These are phyloP conservation scores for Monilinia polystroma DNA, from an alignment of 2,329 filamentous ascomycete species.

Conservation along the genomic window DNA sequence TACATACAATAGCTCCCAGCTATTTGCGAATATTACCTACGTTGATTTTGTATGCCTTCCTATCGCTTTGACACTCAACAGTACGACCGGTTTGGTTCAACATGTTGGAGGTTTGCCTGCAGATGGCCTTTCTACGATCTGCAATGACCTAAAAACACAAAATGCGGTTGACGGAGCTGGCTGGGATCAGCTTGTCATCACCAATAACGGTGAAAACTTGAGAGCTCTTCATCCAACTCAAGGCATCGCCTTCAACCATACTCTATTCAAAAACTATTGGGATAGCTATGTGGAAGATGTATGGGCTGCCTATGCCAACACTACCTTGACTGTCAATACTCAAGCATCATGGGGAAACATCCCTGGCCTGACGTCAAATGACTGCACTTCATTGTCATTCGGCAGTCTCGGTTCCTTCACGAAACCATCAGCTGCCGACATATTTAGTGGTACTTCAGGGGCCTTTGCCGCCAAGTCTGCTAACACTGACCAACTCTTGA, in stretches of 20 bases:
- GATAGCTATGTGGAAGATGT: conserved; percentile 47
- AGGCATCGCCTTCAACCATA: conserved; percentile 42
- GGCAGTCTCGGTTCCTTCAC: conserved; percentile 50
- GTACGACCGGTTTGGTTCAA: conserved; percentile 44
- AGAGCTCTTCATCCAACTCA: conserved; percentile 46
- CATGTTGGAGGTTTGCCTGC: conserved; percentile 55
- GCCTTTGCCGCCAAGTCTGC: conserved; percentile 49
- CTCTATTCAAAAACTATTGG: conserved; percentile 46
- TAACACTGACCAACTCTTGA: conserved; percentile 47
- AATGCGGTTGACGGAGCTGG: conserved; percentile 53
- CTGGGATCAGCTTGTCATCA: conserved; percentile 56
- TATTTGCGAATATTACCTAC: conserved; percentile 68
- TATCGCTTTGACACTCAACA: conserved; percentile 53
- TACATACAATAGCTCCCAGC: conserved; percentile 58
- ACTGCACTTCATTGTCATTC: conserved; percentile 41
- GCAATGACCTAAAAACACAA: conserved; percentile 55
- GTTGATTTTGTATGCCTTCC: conserved; percentile 72
- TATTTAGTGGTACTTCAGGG: conserved; percentile 64
- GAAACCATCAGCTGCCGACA: conserved; percentile 59
- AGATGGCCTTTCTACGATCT: conserved; percentile 57
- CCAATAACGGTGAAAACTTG: conserved; percentile 39
- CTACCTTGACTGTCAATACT: conserved; percentile 59
- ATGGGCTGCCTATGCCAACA: conserved; percentile 44
- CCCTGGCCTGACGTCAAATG: conserved; percentile 42
- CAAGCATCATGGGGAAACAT: conserved; percentile 59